Percentiles rank a stretch among this genome's conserved stretches.
phyloP scores from a whole-genome alignment of 768 basidiomycete genomes.

The Kwoniella sp. region DNA sequence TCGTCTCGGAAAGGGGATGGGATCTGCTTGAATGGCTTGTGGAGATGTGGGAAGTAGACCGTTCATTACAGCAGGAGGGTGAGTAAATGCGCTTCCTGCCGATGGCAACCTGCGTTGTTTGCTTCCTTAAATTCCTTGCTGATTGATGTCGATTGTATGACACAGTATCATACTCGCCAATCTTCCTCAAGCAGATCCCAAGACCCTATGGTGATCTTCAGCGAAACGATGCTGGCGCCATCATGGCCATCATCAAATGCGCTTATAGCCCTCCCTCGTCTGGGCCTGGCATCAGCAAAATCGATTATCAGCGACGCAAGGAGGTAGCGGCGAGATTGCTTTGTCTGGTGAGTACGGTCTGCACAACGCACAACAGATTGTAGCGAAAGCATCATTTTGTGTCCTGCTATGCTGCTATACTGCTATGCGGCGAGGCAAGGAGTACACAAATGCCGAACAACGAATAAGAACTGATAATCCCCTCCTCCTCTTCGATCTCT shows the following conservation, averaged over 20 bases:
- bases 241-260: conserved; percentile 16
- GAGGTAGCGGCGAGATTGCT: conserved; percentile 12
- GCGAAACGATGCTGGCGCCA: conserved; percentile 25
- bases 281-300: background rate
- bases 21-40: conserved; percentile 30
- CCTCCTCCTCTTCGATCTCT: too few species aligned
- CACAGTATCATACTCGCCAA: conserved; percentile 22
- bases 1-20: conserved; percentile 29
- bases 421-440: too few species aligned
- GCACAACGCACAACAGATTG: too few species aligned
- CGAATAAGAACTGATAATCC: too few species aligned
- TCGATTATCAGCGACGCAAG: background rate
- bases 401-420: too few species aligned
- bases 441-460: too few species aligned
- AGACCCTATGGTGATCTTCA: conserved; percentile 24
- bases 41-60: conserved; percentile 37
- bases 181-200: conserved; percentile 36
- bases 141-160: too few species aligned
- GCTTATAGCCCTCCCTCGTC: background rate
- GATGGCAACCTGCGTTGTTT: too few species aligned
- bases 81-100: background rate
- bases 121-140: too few species aligned
- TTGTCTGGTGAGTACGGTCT: background rate
- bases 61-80: background rate
- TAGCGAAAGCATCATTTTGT: too few species aligned